Base-by-base conservation (phyloP, 345 rosid species). In the Murraya paniculata region DNA sequence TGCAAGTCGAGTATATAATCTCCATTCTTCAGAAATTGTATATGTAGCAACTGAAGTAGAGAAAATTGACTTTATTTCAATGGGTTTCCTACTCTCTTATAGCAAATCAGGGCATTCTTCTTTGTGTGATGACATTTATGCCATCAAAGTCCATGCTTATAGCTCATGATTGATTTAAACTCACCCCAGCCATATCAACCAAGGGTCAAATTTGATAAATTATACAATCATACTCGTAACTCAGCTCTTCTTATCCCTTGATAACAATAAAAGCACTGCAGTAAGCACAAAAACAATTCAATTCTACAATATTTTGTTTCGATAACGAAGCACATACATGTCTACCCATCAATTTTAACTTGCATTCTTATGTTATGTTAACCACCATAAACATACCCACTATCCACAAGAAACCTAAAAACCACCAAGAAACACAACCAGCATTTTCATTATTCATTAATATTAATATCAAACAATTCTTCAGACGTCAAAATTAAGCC, bases 331-430 rank as follows among this genome's bases (percentile, higher is more conserved):
- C 38, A 68, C 30, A 24, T 68, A 53, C 30, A 41, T 39, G 13
- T 25, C 31, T 69, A 69, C 35, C 39, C 58, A 69, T 69, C 58
- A 69, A 69, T 9, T 45, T 69, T 35, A 68, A 68, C 13, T 68
- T 7, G 71, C 30, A 24, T n/a, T n/a, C 53, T 11, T 10, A n/a
- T 13, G 55, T 66, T 22, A n/a, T n/a, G 27, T 39, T 24, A 68
- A 39, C 55, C 72, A 68, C 25, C 24, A 38, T 22, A 24, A 3
- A 68, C 56, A 6, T 6, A 41, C 72, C 45, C 56, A 68, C 25
- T 25, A 16, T 13, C 72, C 33, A 13, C 33, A 24, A 24, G 72
- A 68, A 25, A 68, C 9, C 2, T 31, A 41, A 68, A 25, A 22
- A 24, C 22, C 14, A 25, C 31, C 33, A 21, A 41, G 55, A 68